Conservation (phyloP, 169 alveolate species). For the Plasmodium coatneyi region DNA sequence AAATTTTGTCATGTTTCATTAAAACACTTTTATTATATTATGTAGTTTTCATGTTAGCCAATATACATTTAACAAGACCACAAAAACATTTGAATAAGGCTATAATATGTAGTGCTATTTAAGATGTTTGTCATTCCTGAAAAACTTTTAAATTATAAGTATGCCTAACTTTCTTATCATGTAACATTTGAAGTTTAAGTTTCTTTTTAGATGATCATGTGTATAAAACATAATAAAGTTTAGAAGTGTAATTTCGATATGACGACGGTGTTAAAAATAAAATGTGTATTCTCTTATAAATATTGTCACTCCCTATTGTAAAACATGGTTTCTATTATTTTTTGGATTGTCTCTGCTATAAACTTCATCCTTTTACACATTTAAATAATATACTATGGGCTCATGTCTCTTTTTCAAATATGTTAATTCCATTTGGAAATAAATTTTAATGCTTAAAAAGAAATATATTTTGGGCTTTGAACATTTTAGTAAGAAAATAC, state of each 20-base stretch:
- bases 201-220: not conserved
- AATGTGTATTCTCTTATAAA: not conserved
- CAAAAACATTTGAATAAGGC: not conserved
- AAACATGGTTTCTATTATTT: not conserved
- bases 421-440: not conserved
- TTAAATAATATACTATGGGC: not conserved
- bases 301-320: not conserved
- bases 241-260: not conserved
- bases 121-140: not conserved
- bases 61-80: not conserved
- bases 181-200: not conserved
- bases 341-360: not conserved
- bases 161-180: not conserved
- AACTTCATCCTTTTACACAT: not conserved
- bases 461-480: not conserved
- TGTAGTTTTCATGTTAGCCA: not conserved
- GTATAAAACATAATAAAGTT: not conserved
- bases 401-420: not conserved
- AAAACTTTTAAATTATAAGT: not conserved
- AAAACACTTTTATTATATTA: not conserved
- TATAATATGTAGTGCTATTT: not conserved
- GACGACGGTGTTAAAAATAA: not conserved
- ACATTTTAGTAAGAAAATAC: not conserved
- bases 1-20: not conserved
- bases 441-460: not conserved